Percentiles rank a stretch among this genome's conserved stretches.
Evolutionary conservation across 2,329 filamentous ascomycete genomes (phyloP).

Genomic region (Monilinia fructigena): DNA sequence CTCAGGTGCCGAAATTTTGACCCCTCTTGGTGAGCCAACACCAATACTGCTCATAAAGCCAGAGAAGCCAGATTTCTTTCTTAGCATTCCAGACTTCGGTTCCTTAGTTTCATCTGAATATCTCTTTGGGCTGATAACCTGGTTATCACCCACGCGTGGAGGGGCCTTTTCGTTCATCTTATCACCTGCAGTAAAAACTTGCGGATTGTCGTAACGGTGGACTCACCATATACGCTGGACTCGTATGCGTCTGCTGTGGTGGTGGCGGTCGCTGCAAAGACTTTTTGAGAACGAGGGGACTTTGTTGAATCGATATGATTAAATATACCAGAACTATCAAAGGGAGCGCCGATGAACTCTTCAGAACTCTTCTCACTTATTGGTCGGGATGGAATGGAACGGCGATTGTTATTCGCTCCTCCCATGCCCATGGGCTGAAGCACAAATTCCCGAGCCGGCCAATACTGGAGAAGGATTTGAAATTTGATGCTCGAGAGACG

Average conservation of each 20-base stretch:
- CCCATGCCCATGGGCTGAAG: constrained; percentile 27
- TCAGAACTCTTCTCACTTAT: constrained; percentile 51
- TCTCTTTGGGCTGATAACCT: constrained; percentile 60
- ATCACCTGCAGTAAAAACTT: constrained; percentile 60
- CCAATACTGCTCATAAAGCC: constrained; percentile 79
- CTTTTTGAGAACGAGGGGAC: constrained; percentile 39
- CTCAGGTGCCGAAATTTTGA: constrained; percentile 94
- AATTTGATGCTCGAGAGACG: constrained; percentile 38
- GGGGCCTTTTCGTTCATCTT: constrained; percentile 50
- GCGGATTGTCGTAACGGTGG: constrained; percentile 63
- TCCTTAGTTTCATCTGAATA: constrained; percentile 76
- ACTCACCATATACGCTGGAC: constrained; percentile 51
- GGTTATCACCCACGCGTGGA: constrained; percentile 46
- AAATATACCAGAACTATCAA: constrained; percentile 62
- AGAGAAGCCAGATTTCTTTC: constrained; percentile 87
- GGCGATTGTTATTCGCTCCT: constrained; percentile 36
- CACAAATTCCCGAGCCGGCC: constrained; percentile 34
- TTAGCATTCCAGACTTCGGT: constrained; percentile 57
- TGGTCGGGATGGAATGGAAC: constrained; percentile 42
- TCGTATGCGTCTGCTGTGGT: constrained; percentile 51
- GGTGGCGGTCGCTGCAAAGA: constrained; percentile 45
- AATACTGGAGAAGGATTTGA: constrained; percentile 38
- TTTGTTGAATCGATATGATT: constrained; percentile 55
- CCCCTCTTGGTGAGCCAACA: constrained; percentile 82
- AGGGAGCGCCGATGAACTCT: constrained; percentile 63